A percentile compares a stretch with the other conserved stretches of the same genome.
phyloP scores from a whole-genome alignment of 2,329 filamentous ascomycete genomes.

The Penicillium palitans region DNA sequence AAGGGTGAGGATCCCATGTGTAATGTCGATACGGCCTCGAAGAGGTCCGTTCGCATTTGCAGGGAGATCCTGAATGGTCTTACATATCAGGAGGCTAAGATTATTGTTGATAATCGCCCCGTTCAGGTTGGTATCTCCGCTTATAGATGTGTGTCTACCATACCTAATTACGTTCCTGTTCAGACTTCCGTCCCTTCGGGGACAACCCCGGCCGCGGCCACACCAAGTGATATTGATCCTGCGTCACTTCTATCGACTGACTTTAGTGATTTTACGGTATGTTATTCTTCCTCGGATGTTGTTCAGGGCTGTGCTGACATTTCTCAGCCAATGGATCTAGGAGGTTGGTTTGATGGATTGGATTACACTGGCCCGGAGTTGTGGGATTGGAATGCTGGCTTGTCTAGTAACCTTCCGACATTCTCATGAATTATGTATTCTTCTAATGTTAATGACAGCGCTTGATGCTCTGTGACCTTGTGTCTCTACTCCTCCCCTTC shows the following conservation, averaged over 20 bases:
- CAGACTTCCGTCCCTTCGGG: slow-evolving; percentile 19
- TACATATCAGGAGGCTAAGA: slow-evolving; percentile 24
- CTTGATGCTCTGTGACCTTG: neutral
- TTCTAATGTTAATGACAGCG: neutral
- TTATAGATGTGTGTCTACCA: neutral
- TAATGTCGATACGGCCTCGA: slow-evolving; percentile 27
- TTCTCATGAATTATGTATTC: slow-evolving; percentile 8
- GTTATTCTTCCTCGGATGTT: neutral
- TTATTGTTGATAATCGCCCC: slow-evolving; percentile 17
- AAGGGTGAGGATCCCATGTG: slow-evolving; percentile 31
- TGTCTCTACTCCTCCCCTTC: neutral
- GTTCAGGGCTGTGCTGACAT: slow-evolving; percentile 13
- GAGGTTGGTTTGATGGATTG: slow-evolving; percentile 31
- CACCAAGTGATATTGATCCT: slow-evolving; percentile 29
- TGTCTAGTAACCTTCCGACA: slow-evolving; percentile 22
- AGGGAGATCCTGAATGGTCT: slow-evolving; percentile 27
- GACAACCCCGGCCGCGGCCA: slow-evolving; percentile 15
- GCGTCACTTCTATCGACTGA: slow-evolving; percentile 24
- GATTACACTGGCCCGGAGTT: slow-evolving; percentile 29
- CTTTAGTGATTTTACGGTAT: slow-evolving; percentile 29
- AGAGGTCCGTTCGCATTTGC: slow-evolving; percentile 25
- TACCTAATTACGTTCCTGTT: slow-evolving; percentile 8
- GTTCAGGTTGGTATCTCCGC: slow-evolving; percentile 17
- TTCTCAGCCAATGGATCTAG: slow-evolving; percentile 32
- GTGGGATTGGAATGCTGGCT: slow-evolving; percentile 34